Base-by-base conservation (phyloP, 2,329 filamentous ascomycete species). In the Pyrenophora seminiperda region DNA sequence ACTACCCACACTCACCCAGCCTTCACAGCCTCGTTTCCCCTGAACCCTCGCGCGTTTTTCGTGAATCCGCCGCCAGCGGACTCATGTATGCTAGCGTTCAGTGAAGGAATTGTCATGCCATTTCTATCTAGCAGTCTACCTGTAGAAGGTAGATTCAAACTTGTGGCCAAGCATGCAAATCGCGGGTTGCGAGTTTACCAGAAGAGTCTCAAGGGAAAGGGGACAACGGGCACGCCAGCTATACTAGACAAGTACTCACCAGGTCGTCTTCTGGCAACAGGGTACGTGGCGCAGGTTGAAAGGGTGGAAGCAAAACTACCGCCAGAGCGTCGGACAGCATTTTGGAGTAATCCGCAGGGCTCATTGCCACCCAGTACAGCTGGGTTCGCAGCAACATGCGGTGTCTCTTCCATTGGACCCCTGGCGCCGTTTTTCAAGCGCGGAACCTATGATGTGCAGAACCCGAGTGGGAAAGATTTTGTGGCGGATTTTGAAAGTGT, bases 41-140 rank as follows among this genome's bases (percentile, higher is more conserved):
- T 79, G 13, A 78, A 79, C 47, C 77, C 77, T 0, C 74, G 77
- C 6, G 68, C 74, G 1, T 75, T 75, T 59, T 77, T 79, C 47
- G 61, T 67, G 32, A 67, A 68, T 42, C 62, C 66, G 2, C 63
- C 65, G n/a, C 63, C 69, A 1, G 65, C 76, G 0, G 73, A 79
- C 24, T 74, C 70, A 20, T 75, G 76, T 48, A 79, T 79, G 76
- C 65, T 80, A 3, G 73, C 76, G 5, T 80, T 80, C 61, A 72
- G 68, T 57, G 76, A 78, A 37, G 77, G 77, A 5, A 73, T 80
- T 37, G 59, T 74, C 1, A 68, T 80, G 51, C 76, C 77, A 0
- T 77, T 75, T 53, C 54, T 79, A 0, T 46, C 68, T 68, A 67
- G 68, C 0, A 32, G 52, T 3, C 59, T 78, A 0, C 60, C 67